A percentile compares a stretch with the other conserved stretches of the same genome.
These are phyloP conservation scores for Tolypocladium tropicale DNA, from an alignment of 2,329 filamentous ascomycete species.

Conservation along the genomic window DNA sequence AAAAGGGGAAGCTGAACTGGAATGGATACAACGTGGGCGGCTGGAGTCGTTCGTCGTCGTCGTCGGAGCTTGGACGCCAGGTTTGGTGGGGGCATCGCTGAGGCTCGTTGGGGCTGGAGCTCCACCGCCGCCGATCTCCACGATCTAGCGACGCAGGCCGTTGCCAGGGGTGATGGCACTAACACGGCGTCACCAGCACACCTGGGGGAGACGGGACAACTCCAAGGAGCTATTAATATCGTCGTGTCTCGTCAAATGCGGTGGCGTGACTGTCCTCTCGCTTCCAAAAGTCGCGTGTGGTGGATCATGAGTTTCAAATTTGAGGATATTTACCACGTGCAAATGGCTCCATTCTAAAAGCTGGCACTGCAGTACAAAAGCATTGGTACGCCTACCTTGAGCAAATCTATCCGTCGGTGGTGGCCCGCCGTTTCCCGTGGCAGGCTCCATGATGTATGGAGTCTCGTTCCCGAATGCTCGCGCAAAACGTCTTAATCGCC, in stretches of 20 bases:
- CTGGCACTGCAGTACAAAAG: background rate
- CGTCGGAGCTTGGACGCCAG: background rate
- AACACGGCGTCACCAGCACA: background rate
- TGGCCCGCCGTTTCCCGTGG: background rate
- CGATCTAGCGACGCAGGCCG: background rate
- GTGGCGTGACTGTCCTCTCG: too few species aligned
- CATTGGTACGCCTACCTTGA: too few species aligned
- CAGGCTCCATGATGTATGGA: background rate
- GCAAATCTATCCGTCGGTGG: background rate
- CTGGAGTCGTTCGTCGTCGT: too few species aligned
- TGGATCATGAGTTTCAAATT: too few species aligned
- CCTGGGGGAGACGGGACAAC: background rate
- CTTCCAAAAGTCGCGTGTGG: too few species aligned
- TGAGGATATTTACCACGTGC: too few species aligned
- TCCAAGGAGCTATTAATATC: background rate
- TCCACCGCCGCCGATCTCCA: background rate
- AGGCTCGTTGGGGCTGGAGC: background rate
- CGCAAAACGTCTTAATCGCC: background rate
- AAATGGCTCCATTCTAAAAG: too few species aligned
- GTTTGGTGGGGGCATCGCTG: background rate
- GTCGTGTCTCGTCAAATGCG: too few species aligned
- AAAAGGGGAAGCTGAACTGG: background rate
- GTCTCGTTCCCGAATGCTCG: background rate
- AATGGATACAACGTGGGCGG: background rate
- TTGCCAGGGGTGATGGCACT: conserved; percentile 2